Conservation (phyloP, 106 monocot species). For the Acorus calamus region DNA sequence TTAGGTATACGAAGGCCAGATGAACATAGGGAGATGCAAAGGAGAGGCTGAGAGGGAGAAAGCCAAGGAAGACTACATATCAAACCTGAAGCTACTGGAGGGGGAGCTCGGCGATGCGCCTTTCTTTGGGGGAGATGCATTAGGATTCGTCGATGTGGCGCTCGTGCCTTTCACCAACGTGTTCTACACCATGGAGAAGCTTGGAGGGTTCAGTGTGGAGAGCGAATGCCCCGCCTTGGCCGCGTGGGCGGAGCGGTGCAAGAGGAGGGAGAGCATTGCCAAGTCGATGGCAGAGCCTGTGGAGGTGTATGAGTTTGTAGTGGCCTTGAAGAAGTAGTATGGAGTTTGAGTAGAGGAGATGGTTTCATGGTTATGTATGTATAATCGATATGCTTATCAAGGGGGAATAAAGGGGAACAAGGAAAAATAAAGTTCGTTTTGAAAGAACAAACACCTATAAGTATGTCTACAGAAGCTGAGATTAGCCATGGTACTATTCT, state of each 20-base stretch:
- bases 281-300: conserved; percentile 14
- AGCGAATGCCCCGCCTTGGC: conserved; percentile 28
- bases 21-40: conserved; percentile 26
- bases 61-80: conserved; percentile 37
- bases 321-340: background rate
- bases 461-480: too few species aligned
- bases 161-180: conserved; percentile 36
- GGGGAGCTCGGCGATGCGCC: conserved; percentile 44
- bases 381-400: too few species aligned
- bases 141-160: conserved; percentile 51
- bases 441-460: too few species aligned
- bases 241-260: conserved; percentile 47
- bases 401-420: too few species aligned
- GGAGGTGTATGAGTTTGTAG: conserved; percentile 9
- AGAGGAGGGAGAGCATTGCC: conserved; percentile 41
- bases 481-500: too few species aligned
- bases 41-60: conserved; percentile 25
- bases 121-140: conserved; percentile 38
- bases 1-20: conserved; percentile 23
- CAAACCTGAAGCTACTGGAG: conserved; percentile 30
- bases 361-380: too few species aligned
- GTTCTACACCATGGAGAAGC: conserved; percentile 40
- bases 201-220: conserved; percentile 33
- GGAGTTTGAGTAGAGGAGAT: background rate
- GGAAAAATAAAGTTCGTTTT: too few species aligned